Percentiles rank a stretch among this genome's conserved stretches.
These are phyloP conservation scores for Lepiota brunneoincarnata DNA, from an alignment of 768 basidiomycete species.

Conservation along the genomic window DNA sequence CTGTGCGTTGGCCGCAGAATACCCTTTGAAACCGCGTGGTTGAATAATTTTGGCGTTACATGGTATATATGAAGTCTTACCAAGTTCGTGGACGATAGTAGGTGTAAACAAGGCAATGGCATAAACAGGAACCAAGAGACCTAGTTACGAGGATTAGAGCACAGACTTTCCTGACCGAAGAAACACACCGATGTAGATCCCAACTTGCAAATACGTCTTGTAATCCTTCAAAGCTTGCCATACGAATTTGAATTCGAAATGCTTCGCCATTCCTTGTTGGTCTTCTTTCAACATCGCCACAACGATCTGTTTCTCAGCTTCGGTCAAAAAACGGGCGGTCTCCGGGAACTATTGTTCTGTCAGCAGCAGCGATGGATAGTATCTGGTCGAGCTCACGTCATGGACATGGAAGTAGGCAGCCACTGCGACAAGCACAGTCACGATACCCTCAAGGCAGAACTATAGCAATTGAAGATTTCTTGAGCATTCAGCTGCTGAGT, in stretches of 20 bases:
- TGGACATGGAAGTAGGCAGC: constrained; percentile 51
- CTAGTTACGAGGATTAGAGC: neutral
- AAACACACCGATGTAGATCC: constrained; percentile 39
- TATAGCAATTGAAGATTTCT: constrained; percentile 10
- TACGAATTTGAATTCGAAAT: constrained; percentile 43
- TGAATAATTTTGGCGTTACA: neutral
- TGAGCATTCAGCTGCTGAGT: neutral
- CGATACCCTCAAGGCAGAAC: constrained; percentile 47
- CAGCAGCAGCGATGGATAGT: neutral
- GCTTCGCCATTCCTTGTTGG: constrained; percentile 40
- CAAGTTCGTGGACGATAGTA: constrained; percentile 45
- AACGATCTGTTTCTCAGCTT: constrained; percentile 37
- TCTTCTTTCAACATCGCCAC: constrained; percentile 43
- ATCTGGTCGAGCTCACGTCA: constrained; percentile 33
- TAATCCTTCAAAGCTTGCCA: constrained; percentile 48
- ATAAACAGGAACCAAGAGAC: constrained; percentile 43
- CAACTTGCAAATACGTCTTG: constrained; percentile 37
- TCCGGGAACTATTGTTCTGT: constrained; percentile 43
- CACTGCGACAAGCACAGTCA: constrained; percentile 39
- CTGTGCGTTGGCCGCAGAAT: constrained; percentile 46
- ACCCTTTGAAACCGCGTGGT: constrained; percentile 24
- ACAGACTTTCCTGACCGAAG: neutral
- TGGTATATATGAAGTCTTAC: constrained; percentile 10
- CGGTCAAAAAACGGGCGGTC: constrained; percentile 54
- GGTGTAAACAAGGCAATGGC: constrained; percentile 47